Evolutionary conservation across 2,329 filamentous ascomycete genomes (phyloP).

Genomic region (Coleophoma crateriformis): DNA sequence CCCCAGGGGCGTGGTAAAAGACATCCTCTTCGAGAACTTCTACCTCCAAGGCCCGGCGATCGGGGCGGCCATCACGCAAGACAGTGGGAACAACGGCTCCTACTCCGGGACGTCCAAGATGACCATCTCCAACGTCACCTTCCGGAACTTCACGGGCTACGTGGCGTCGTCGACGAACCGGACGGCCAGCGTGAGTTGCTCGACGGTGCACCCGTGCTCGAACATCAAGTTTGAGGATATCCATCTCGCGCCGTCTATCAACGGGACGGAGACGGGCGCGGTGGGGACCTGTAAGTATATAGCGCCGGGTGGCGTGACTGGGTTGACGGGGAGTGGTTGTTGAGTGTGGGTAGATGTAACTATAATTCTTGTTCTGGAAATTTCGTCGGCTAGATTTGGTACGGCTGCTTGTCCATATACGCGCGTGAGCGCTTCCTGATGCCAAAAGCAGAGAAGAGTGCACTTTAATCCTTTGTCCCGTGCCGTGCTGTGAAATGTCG

Average conservation of each 20-base stretch:
- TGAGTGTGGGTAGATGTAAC: background rate
- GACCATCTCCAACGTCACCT: constrained; percentile 41
- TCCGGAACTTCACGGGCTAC: constrained; percentile 46
- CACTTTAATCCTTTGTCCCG: too few relatives aligned
- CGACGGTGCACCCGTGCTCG: constrained; percentile 41
- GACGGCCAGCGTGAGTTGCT: constrained; percentile 40
- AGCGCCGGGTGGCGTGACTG: constrained; percentile 15
- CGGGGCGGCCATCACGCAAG: constrained; percentile 39
- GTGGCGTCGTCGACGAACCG: constrained; percentile 25
- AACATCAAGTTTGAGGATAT: constrained; percentile 41
- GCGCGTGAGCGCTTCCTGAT: too few relatives aligned
- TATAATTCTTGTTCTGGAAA: too few relatives aligned
- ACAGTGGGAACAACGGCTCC: constrained; percentile 43
- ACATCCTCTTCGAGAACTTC: constrained; percentile 47
- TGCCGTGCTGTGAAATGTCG: too few relatives aligned
- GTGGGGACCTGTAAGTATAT: constrained; percentile 19
- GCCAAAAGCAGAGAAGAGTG: too few relatives aligned
- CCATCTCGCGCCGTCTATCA: constrained; percentile 11
- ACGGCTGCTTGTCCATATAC: too few relatives aligned
- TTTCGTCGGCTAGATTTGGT: too few relatives aligned
- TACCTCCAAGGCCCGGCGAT: constrained; percentile 36
- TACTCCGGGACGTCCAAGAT: constrained; percentile 43
- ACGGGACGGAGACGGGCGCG: constrained; percentile 9
- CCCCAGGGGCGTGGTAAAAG: constrained; percentile 37
- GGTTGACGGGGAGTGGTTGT: constrained; percentile 7